Base-by-base conservation (phyloP, 2,329 filamentous ascomycete species). In the Arthrobotrys pseudoclavata region DNA sequence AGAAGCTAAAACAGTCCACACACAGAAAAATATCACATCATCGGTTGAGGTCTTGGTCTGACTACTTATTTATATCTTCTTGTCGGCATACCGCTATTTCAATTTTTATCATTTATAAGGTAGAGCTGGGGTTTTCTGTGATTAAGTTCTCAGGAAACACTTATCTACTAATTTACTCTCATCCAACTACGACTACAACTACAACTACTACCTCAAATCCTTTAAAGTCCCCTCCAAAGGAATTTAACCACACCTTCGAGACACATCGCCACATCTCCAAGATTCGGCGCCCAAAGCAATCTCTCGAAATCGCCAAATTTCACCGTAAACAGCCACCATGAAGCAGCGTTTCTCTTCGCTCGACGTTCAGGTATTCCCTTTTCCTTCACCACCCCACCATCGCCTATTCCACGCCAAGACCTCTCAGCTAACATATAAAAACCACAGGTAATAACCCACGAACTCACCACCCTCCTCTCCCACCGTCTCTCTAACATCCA, bases 401-500 rank as follows among this genome's bases (percentile, higher is more conserved):
- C 5, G 20, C 48, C 47, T 50, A 5, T 10, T 6, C 18, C 22
- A 13, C 37, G 34, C 62, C 62, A 64, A 66, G 45, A 24, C 29
- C 55, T 40, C 24, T 72, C 76, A 12, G 62, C 75, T 74, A 61
- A 79, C 76, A 52, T 20, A 6, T 18, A 20, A 45, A 45, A 45
- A 3, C 13, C 2, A 12, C 20, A 97, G 93, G 93, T 97, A 84
- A 96, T 98, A 83, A 92, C 94, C 70, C 93, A 97, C 83, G 96
- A 99, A 88, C 91, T 99, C 79, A 93, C 76, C 86, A 88, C 79
- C 80, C 88, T 99, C 67, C 89, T 91, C 74, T 89, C 89, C 75
- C 87, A 98, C 79, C 92, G 96, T 79, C 88, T 98, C 62, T 90
- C 92, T 79, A 99, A 99, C 83, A 91, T 97, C 83, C 98, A 99